Percentiles rank a stretch among this genome's conserved stretches.
These are phyloP conservation scores for Botrytis fragariae DNA, from an alignment of 2,329 filamentous ascomycete species.

Conservation along the genomic window DNA sequence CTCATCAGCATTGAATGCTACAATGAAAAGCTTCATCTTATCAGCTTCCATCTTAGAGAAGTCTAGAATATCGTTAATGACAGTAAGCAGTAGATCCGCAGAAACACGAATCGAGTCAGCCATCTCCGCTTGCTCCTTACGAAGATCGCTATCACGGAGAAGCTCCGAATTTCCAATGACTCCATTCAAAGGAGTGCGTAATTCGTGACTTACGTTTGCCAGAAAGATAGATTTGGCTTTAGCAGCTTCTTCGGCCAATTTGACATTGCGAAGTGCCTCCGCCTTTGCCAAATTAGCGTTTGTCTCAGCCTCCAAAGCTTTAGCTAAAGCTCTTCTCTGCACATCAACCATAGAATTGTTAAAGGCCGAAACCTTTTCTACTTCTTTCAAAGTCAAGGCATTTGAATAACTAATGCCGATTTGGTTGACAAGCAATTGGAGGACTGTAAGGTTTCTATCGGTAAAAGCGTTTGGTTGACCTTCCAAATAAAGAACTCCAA, in stretches of 20 bases:
- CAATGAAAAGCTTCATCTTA: slow-evolving; percentile 76
- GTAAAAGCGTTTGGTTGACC: slow-evolving; percentile 73
- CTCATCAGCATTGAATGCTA: slow-evolving; percentile 64
- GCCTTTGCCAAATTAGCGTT: slow-evolving; percentile 76
- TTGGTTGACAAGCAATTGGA: slow-evolving; percentile 73
- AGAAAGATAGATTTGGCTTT: slow-evolving; percentile 81
- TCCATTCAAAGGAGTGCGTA: slow-evolving; percentile 80
- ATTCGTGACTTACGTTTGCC: slow-evolving; percentile 76
- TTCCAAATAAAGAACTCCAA: slow-evolving; percentile 75
- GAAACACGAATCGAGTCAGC: slow-evolving; percentile 84
- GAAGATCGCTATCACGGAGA: slow-evolving; percentile 70
- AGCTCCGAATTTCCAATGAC: slow-evolving; percentile 88
- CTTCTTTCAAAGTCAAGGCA: slow-evolving; percentile 63
- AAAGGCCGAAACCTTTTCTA: slow-evolving; percentile 74
- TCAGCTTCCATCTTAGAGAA: slow-evolving; percentile 93
- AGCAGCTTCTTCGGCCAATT: slow-evolving; percentile 77
- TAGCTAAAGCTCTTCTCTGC: slow-evolving; percentile 69
- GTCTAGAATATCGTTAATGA: slow-evolving; percentile 95
- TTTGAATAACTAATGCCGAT: slow-evolving; percentile 72
- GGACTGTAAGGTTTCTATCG: slow-evolving; percentile 65
- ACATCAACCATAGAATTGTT: slow-evolving; percentile 76
- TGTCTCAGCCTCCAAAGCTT: slow-evolving; percentile 69
- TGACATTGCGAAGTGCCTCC: slow-evolving; percentile 74
- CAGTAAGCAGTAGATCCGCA: slow-evolving; percentile 80
- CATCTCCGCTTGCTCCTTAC: slow-evolving; percentile 77